Percentiles rank a stretch among this genome's conserved stretches.
phyloP scores from a whole-genome alignment of 108 stramenopile genomes.

The Chaetoceros tenuissimus region DNA sequence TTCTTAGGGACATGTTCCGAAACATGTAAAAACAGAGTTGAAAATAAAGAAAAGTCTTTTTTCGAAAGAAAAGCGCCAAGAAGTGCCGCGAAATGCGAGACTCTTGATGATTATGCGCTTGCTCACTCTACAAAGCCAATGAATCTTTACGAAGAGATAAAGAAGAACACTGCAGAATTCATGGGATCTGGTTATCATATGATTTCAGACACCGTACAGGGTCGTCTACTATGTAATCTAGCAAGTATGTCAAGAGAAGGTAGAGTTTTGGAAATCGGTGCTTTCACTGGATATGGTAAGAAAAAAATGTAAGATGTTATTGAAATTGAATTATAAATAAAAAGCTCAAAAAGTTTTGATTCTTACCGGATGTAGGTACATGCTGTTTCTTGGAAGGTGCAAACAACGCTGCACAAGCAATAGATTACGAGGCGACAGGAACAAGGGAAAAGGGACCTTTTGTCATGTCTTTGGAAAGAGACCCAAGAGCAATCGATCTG shows the following conservation, averaged over 20 bases:
- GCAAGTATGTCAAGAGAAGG: constrained; percentile 68
- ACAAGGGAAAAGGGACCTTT: constrained; percentile 39
- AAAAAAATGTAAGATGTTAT: no score
- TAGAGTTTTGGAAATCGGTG: constrained; percentile 84
- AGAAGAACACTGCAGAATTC: constrained; percentile 58
- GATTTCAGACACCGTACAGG: constrained; percentile 78
- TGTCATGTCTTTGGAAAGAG: constrained; percentile 76
- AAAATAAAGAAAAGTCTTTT: constrained; percentile 46
- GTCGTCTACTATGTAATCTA: constrained; percentile 63
- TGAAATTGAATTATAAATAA: no score
- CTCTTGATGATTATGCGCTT: constrained; percentile 65
- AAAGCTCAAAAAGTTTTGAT: no score
- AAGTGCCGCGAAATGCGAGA: constrained; percentile 15
- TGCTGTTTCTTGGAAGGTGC: constrained; percentile 76
- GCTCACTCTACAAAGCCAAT: constrained; percentile 53
- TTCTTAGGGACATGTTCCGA: constrained; percentile 78
- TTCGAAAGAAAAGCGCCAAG: constrained; percentile 9
- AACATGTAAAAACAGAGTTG: constrained; percentile 59
- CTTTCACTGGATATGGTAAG: constrained; percentile 93
- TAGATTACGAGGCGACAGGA: constrained; percentile 7
- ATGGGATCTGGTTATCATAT: constrained; percentile 79
- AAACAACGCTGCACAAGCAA: constrained; percentile 30
- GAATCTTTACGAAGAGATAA: constrained; percentile 51
- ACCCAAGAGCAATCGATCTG: constrained; percentile 56
- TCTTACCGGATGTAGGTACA: no score